A percentile compares a stretch with the other conserved stretches of the same genome.
Evolutionary conservation across 2,329 filamentous ascomycete genomes (phyloP).

Genomic region (Arthrobotrys sphaeroides): DNA sequence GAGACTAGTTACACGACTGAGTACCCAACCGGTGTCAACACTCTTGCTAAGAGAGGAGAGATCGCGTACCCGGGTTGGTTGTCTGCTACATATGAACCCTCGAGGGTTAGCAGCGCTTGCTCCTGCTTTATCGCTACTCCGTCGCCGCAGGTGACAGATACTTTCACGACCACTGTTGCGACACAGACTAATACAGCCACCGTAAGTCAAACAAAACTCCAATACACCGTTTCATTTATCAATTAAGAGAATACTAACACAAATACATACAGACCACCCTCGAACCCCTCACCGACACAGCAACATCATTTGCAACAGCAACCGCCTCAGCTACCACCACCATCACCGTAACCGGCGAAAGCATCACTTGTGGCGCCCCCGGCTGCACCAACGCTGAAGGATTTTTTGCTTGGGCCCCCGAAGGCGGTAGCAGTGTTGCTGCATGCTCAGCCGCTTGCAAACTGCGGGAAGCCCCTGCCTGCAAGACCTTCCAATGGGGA

Average conservation of each 20-base stretch:
- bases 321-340: slow-evolving; percentile 5
- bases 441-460: neutral
- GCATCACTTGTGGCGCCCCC: neutral
- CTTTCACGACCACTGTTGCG: neutral
- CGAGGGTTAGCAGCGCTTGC: neutral
- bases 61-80: slow-evolving; percentile 11
- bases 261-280: neutral
- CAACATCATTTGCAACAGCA: neutral
- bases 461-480: neutral
- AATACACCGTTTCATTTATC: too few relatives aligned
- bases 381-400: neutral
- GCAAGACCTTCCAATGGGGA: neutral
- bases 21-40: slow-evolving; percentile 9
- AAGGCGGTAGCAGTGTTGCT: neutral
- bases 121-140: neutral
- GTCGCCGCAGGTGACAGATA: neutral
- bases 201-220: neutral
- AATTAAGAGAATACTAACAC: neutral
- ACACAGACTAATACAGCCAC: neutral
- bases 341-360: neutral
- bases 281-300: slow-evolving; percentile 4
- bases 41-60: slow-evolving; percentile 8
- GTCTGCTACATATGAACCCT: neutral
- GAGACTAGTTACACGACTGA: neutral
- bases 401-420: neutral